Percentiles rank a stretch among this genome's conserved stretches.
phyloP scores from a whole-genome alignment of 306 rosid species.

The Quercus suber region DNA sequence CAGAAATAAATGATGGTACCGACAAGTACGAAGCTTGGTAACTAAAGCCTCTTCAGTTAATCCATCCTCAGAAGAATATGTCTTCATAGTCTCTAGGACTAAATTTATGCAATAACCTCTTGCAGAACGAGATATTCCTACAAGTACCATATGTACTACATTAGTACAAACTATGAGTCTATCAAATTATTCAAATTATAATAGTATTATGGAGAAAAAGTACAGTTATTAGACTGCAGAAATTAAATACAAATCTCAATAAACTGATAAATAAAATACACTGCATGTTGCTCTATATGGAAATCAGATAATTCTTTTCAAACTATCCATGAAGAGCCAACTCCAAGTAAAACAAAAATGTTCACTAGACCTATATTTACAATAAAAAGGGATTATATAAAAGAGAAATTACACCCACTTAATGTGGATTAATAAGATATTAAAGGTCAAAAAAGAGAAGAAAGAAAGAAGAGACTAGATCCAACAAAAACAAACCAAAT shows the following conservation, averaged over 20 bases:
- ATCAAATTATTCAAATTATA: constrained; percentile 10
- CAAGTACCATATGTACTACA: constrained; percentile 13
- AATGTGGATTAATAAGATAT: not conserved
- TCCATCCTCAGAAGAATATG: constrained; percentile 77
- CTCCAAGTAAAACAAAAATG: not conserved
- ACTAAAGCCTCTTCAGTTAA: constrained; percentile 94
- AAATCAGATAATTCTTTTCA: too few relatives aligned
- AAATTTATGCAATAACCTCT: constrained; percentile 85
- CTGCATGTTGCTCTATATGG: too few relatives aligned
- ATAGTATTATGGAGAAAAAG: not conserved
- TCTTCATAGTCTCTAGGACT: constrained; percentile 91
- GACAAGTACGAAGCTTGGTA: constrained; percentile 92
- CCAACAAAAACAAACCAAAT: not conserved
- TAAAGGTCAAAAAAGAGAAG: not conserved
- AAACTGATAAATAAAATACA: not conserved
- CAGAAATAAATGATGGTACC: constrained; percentile 75
- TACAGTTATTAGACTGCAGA: not conserved
- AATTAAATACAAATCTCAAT: not conserved
- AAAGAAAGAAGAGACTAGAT: not conserved
- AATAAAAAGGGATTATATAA: not conserved
- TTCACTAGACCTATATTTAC: not conserved
- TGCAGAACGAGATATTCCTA: constrained; percentile 90
- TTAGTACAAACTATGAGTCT: constrained; percentile 10
- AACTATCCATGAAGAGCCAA: too few relatives aligned
- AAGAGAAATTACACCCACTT: not conserved